phyloP scores from a whole-genome alignment of 2,329 filamentous ascomycete genomes.

The Hymenoscyphus fructigenus region DNA sequence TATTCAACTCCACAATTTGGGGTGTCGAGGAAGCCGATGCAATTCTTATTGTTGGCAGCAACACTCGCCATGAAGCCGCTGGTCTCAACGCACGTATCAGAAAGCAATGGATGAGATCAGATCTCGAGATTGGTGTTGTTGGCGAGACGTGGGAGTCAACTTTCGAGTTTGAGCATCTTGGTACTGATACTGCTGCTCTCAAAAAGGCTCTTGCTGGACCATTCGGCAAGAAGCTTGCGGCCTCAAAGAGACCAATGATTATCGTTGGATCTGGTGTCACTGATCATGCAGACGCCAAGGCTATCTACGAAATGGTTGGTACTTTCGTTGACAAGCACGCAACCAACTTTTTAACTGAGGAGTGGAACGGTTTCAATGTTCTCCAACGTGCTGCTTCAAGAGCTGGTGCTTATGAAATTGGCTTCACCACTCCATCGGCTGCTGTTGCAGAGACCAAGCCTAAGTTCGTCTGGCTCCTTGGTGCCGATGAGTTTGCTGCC shows the following conservation, averaged over 20 bases:
- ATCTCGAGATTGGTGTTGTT: slow-evolving; percentile 88
- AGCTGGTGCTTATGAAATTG: slow-evolving; percentile 91
- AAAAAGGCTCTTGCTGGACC: slow-evolving; percentile 82
- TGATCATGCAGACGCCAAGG: slow-evolving; percentile 87
- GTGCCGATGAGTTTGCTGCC: slow-evolving; percentile 85
- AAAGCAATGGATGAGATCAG: slow-evolving; percentile 96
- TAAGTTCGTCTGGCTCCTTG: slow-evolving; percentile 96
- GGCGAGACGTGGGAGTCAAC: slow-evolving; percentile 91
- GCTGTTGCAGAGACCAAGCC: slow-evolving; percentile 80
- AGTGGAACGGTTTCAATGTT: slow-evolving; percentile 98
- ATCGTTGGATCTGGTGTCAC: slow-evolving; percentile 89
- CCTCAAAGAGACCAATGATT: slow-evolving; percentile 93
- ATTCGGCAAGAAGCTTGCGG: slow-evolving; percentile 89
- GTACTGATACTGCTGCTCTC: slow-evolving; percentile 72
- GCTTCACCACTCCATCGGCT: slow-evolving; percentile 83
- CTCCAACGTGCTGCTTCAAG: slow-evolving; percentile 91
- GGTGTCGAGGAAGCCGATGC: slow-evolving; percentile 92
- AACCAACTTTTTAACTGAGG: slow-evolving; percentile 78
- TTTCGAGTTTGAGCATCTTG: slow-evolving; percentile 92
- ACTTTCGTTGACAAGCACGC: slow-evolving; percentile 92
- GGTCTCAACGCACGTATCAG: slow-evolving; percentile 94
- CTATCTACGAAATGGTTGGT: slow-evolving; percentile 89
- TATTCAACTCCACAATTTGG: slow-evolving; percentile 93
- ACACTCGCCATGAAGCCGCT: slow-evolving; percentile 91
- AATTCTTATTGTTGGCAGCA: slow-evolving; percentile 90